These are phyloP conservation scores for Leishmania major DNA, from an alignment of 208 protist species.

Conservation along the genomic window DNA sequence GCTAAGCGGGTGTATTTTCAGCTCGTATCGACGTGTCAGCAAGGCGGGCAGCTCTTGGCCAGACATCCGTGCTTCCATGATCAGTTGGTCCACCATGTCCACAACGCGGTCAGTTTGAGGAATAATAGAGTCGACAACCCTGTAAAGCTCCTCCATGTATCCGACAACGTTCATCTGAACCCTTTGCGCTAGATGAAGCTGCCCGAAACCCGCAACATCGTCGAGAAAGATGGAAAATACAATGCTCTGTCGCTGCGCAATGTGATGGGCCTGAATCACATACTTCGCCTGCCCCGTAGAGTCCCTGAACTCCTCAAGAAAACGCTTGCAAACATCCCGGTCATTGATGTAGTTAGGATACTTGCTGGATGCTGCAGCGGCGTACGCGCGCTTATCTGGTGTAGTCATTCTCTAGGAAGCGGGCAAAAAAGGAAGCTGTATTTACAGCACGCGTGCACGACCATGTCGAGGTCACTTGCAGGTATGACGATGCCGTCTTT, in stretches of 20 bases:
- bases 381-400: conserved; percentile 41
- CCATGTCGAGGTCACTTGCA: not conserved
- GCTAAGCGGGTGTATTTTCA: conserved; percentile 64
- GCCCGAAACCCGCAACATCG: conserved; percentile 67
- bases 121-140: conserved; percentile 74
- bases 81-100: conserved; percentile 80
- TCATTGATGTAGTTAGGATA: conserved; percentile 87
- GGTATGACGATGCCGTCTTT: not conserved
- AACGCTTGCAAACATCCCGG: conserved; percentile 67
- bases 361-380: conserved; percentile 66
- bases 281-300: conserved; percentile 58
- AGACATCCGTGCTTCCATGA: conserved; percentile 58
- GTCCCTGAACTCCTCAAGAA: conserved; percentile 73
- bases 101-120: conserved; percentile 39
- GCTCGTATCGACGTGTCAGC: conserved; percentile 76
- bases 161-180: conserved; percentile 90
- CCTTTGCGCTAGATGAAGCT: conserved; percentile 75
- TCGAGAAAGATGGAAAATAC: conserved; percentile 66
- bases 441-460: not conserved
- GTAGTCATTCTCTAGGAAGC: conserved; percentile 19
- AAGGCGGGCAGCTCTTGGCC: conserved; percentile 68
- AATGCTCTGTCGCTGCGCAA: conserved; percentile 45
- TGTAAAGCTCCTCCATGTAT: conserved; percentile 82
- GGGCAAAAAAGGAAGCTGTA: not conserved
- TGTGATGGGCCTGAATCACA: conserved; percentile 36